Evolutionary conservation across 306 rosid genomes (phyloP), one percentile per base, ranked within the genome.

Genomic region (Cajanus cajan): DNA sequence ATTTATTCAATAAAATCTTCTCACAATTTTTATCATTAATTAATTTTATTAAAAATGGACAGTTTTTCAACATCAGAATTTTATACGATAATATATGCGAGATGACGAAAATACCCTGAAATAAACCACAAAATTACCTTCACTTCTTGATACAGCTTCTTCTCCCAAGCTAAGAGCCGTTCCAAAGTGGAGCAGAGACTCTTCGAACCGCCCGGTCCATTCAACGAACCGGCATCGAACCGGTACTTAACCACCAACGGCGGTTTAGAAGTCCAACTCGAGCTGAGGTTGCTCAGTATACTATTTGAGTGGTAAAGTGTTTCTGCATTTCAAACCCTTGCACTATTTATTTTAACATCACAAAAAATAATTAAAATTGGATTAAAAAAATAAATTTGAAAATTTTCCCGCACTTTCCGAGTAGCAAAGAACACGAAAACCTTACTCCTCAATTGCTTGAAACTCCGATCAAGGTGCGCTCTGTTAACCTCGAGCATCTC

Each of bases 161-260:
- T 90, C 88, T 95, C 99, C 99, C 98, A 95, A 11, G 99, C 97
- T 82, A 90, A 77, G 37, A 95, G 98, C 71, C 97, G 87, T 52
- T 95, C 99, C 74, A 95, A 75, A 6, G 99, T 93, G 80, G 96
- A 90, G 76, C 96, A 85, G 14, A 95, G 85, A 51, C 98, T 93
- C 87, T 85, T 95, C 0, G 85, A 80, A 85, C 91, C 91, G 67
- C 87, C 94, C 58, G 90, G 87, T 63, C 85, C 84, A 8, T 58
- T 85, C 1, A 95, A 91, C 2, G 90, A 83, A 44, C 80, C 89
- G 52, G 94, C 73, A 11, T 95, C 99, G n/a, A 95, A 84, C 78
- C 86, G 82, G 76, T 95, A 95, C 84, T 83, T 95, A 15, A 95
- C 98, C 31, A 87, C 93, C 69, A 95, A 84, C 8, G 99, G 98